Evolutionary conservation across 2,329 filamentous ascomycete species (phyloP), one percentile per base, ranked within the genome.

Genomic region (Fusarium marasasianum): DNA sequence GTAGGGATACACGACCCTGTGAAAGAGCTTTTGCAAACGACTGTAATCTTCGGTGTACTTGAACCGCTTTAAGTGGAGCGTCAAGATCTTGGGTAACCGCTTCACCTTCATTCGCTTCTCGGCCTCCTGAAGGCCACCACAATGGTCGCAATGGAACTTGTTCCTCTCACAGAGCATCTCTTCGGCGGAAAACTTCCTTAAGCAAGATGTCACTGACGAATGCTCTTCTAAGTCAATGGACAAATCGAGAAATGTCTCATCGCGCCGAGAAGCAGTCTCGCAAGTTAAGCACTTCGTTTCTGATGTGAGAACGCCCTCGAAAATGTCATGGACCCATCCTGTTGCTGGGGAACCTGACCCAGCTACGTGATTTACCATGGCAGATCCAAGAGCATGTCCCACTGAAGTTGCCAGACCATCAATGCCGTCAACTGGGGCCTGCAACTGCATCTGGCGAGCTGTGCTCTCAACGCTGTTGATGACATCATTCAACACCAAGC

Each of bases 31-130:
- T 82, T 98, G 95, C 71, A 99, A 85, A 62, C 95, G 91, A 75
- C 95, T 96, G 79, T 97, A 90, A 81, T 98, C 96, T 80, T 98
- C 96, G 6, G 96, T 98, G 81, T 98, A 99, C 84, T 98, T 98
- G 87, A 99, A 99, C 64, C 96, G 91, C 84, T 99, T 99, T 72
- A 99, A 84, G 80, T 99, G 96, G 66, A 99, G 85, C 9, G 96
- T 95, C 73, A 99, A 84, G 68, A 99, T 94, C 79, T 94, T 95
- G 8, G 96, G 96, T 79, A 98, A 85, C 60, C 94, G 91, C 86
- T 99, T 98, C 77, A 99, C 96, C 86, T 98, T 99, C 96, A 99
- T 99, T 73, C 96, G 91, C 86, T 98, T 99, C 83, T 99, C 96
- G 1, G 96, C 96, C 84, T 99, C 96, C 83, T 99, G 96, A 63